A percentile compares a stretch with the other conserved stretches of the same genome.
phyloP scores from a whole-genome alignment of 208 protist genomes.

The Novymonas esmeraldas region DNA sequence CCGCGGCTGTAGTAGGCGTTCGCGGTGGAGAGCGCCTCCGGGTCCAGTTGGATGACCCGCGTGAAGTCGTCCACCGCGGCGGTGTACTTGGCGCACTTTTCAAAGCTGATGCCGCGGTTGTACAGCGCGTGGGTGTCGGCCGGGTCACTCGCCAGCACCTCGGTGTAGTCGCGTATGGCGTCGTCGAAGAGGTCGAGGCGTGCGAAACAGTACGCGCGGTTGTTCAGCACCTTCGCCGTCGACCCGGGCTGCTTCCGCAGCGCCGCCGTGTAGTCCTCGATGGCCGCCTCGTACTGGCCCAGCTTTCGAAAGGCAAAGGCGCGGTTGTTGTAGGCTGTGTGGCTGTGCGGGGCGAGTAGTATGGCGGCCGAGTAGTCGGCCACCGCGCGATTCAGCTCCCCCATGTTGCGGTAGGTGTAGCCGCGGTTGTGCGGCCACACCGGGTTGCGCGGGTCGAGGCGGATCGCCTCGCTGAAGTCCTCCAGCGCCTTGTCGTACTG shows the following conservation, averaged over 20 bases:
- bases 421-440: constrained; percentile 79
- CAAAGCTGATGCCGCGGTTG: constrained; percentile 87
- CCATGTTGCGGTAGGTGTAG: constrained; percentile 70
- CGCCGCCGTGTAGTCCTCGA: constrained; percentile 58
- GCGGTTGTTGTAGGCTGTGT: constrained; percentile 46
- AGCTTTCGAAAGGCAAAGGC: constrained; percentile 81
- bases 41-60: constrained; percentile 64
- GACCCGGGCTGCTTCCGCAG: constrained; percentile 35
- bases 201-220: constrained; percentile 81
- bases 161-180: constrained; percentile 81
- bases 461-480: constrained; percentile 72
- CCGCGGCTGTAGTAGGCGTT: constrained; percentile 91
- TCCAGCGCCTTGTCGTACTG: constrained; percentile 58
- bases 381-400: constrained; percentile 59
- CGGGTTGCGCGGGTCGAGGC: constrained; percentile 58
- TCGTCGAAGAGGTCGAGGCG: constrained; percentile 55
- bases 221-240: constrained; percentile 71
- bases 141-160: constrained; percentile 59
- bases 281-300: constrained; percentile 49
- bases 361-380: constrained; percentile 74
- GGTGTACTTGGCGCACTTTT: constrained; percentile 73
- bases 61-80: constrained; percentile 81
- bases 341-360: constrained; percentile 33
- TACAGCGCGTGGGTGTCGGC: constrained; percentile 78
- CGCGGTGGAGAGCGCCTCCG: constrained; percentile 46